These are phyloP conservation scores for Udeniomyces megalosporus DNA, from an alignment of 768 basidiomycete genomes.

Conservation along the genomic window DNA sequence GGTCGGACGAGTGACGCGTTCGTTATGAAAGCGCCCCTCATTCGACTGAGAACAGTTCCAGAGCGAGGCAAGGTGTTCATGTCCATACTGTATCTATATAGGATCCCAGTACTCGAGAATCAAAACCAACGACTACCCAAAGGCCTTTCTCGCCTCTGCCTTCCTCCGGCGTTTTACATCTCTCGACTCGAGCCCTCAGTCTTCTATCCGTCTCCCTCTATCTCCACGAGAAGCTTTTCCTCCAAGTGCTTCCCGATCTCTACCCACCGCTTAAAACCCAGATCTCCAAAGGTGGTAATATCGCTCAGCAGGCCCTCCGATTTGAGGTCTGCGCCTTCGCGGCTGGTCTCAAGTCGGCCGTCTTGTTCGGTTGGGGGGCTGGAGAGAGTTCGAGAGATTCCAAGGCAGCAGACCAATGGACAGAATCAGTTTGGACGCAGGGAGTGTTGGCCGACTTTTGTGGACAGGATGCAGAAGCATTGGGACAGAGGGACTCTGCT, in stretches of 20 bases:
- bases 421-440: neutral
- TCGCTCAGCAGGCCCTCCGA: neutral
- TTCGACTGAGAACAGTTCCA: too few relatives aligned
- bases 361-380: slow-evolving; percentile 2
- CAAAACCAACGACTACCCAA: too few relatives aligned
- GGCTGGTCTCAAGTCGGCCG: neutral
- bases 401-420: neutral
- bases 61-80: too few relatives aligned
- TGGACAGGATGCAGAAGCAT: neutral
- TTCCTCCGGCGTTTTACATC: neutral
- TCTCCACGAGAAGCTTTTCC: neutral
- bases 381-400: neutral
- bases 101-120: too few relatives aligned
- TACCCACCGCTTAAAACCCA: neutral
- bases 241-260: neutral
- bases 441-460: neutral
- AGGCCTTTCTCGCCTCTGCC: too few relatives aligned
- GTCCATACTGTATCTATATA: too few relatives aligned
- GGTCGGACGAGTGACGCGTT: too few relatives aligned
- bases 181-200: neutral
- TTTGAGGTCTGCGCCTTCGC: slow-evolving; percentile 4
- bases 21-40: too few relatives aligned
- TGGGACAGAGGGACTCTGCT: neutral
- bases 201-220: neutral
- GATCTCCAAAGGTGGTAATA: neutral